Base-by-base conservation (phyloP, 2,329 filamentous ascomycete species). In the Mollisia scopiformis region DNA sequence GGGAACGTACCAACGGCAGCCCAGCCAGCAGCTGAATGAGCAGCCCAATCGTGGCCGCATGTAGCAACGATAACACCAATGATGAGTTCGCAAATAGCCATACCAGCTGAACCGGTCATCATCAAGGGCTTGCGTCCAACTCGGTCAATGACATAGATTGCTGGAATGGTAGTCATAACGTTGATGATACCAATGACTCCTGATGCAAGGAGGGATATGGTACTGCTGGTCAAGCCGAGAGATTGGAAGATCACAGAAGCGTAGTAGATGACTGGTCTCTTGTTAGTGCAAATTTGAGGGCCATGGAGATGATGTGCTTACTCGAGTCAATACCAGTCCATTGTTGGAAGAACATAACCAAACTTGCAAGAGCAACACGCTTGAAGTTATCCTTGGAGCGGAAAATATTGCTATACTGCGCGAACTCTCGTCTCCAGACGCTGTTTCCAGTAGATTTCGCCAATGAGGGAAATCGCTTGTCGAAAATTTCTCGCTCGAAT, bases 351-450 rank as follows among this genome's bases (percentile, higher is more conserved):
- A 80, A 80, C 79, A 81, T 81, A 4, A 80, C 65, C 28, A 79
- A 62, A 75, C 77, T 78, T 1, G 77, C 79, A 10, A 73, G 77
- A 3, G 74, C 62, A 3, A 80, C 77, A 37, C 79, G 75, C 72
- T 79, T 80, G 62, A 84, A 75, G 68, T 83, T 82, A 61, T 83
- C 80, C 78, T 71, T 77, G 3, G 78, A 80, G 27, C 78, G 73
- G 60, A 83, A 70, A 43, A 79, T 77, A 57, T 80, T 78, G 58
- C 73, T 74, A 62, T 84, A 84, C 62, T 83, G 80, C 0, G 81
- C 80, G 51, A 83, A 72, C 67, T 84, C 77, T 23, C 78, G 67
- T 13, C 72, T 67, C 68, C 76, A 78, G 0, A 80, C 71, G 61
- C 76, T 82, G 28, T 76, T 74, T 47, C 75, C 72, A 61, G 77